Conservation (phyloP, 139 green algal species). For the Chlamydomonas sphaeroides region DNA sequence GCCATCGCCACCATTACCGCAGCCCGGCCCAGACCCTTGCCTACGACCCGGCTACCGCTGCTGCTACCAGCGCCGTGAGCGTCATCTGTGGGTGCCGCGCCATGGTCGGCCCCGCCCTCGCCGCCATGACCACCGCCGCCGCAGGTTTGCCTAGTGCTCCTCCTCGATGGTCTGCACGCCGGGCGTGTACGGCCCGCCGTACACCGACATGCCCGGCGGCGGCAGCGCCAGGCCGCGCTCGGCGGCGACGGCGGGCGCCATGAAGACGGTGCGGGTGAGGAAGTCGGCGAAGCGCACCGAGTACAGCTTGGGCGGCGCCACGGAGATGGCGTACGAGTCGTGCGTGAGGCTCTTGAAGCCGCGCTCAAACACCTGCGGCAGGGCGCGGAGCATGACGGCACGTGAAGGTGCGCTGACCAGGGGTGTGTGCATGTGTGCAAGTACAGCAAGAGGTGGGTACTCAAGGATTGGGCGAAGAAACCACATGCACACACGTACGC, state of each 20-base stretch:
- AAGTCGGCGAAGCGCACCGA: conserved; percentile 81
- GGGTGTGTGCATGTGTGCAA: background rate
- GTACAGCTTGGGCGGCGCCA: conserved; percentile 75
- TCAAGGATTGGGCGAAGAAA: no score
- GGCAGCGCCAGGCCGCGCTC: background rate
- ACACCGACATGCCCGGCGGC: background rate
- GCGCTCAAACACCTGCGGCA: conserved; percentile 83
- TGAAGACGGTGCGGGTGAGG: conserved; percentile 45
- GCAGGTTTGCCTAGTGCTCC: background rate
- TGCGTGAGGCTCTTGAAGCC: conserved; percentile 83
- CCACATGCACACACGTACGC: no score
- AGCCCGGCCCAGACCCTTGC: no score
- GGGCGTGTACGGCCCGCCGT: background rate
- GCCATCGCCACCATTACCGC: no score
- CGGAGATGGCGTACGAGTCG: conserved; percentile 78
- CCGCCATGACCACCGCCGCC: no score
- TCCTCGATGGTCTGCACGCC: conserved; percentile 19
- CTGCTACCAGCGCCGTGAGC: no score
- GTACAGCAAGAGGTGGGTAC: no score
- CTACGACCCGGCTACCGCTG: no score
- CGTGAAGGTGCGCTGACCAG: background rate
- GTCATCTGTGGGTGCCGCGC: no score
- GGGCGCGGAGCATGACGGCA: conserved; percentile 49
- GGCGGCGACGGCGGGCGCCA: background rate
- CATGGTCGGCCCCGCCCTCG: no score